phyloP scores from a whole-genome alignment of 805 yeast species.

The Ogataea pilisensis region DNA sequence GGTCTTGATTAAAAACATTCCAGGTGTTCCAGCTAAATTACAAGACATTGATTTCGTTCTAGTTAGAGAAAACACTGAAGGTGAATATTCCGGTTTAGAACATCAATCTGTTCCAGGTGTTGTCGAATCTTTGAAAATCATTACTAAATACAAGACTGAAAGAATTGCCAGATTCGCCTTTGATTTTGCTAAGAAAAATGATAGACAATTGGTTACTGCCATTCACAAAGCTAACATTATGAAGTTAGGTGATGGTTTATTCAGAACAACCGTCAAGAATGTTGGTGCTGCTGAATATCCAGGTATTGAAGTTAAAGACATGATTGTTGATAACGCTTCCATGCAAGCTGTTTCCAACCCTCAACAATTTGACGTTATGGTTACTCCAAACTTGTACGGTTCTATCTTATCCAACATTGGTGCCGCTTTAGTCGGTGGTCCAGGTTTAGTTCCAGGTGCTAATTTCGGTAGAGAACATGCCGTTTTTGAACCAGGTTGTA shows the following conservation, averaged over 20 bases:
- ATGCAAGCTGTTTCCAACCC: slow-evolving; percentile 99
- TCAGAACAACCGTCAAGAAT: slow-evolving; percentile 88
- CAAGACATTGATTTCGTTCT: slow-evolving; percentile 87
- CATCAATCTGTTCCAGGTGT: slow-evolving; percentile 97
- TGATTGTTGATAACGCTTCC: slow-evolving; percentile 97
- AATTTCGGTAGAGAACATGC: slow-evolving; percentile 97
- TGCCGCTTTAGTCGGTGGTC: slow-evolving; percentile 96
- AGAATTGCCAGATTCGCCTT: slow-evolving; percentile 96
- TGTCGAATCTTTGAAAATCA: slow-evolving; percentile 92
- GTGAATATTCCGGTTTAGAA: slow-evolving; percentile 97
- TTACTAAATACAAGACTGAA: slow-evolving; percentile 92
- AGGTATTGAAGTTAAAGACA: slow-evolving; percentile 75
- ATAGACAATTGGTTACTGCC: slow-evolving; percentile 90
- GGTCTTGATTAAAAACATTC: slow-evolving; percentile 88
- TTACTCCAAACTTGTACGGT: slow-evolving; percentile 97
- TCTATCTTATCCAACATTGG: slow-evolving; percentile 96
- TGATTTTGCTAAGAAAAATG: slow-evolving; percentile 89
- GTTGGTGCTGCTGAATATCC: slow-evolving; percentile 85
- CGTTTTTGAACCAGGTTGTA: slow-evolving; percentile 98
- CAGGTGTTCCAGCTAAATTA: slow-evolving; percentile 89
- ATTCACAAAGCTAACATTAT: slow-evolving; percentile 98
- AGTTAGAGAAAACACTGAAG: slow-evolving; percentile 98
- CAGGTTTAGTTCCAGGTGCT: slow-evolving; percentile 98
- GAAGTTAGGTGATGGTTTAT: slow-evolving; percentile 98
- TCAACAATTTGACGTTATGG: slow-evolving; percentile 96